phyloP scores from a whole-genome alignment of 2,329 filamentous ascomycete genomes.

The Trichoderma brevicompactum region DNA sequence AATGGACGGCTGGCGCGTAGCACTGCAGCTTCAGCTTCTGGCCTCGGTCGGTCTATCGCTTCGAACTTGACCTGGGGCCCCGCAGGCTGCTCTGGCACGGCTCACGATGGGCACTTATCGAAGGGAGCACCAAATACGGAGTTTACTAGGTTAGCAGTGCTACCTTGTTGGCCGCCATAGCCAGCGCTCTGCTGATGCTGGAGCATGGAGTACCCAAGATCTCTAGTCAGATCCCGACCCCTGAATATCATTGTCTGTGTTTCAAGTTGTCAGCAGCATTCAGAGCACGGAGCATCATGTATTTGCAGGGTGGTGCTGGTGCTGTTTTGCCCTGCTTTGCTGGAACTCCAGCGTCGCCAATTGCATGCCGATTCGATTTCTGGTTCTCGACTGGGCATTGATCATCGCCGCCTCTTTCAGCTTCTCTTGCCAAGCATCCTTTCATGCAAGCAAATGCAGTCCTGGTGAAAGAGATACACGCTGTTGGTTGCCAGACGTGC shows the following conservation, averaged over 20 bases:
- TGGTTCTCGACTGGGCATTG: background rate
- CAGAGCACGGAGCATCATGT: slow-evolving; percentile 1
- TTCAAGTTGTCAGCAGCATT: slow-evolving; percentile 11
- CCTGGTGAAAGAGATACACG: background rate
- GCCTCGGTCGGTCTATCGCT: slow-evolving; percentile 17
- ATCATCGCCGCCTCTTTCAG: background rate
- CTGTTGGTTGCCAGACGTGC: slow-evolving; percentile 15
- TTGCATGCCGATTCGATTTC: background rate
- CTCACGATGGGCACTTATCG: background rate
- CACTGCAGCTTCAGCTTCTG: slow-evolving; percentile 26
- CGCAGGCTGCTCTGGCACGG: background rate
- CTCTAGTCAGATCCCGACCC: slow-evolving; percentile 19
- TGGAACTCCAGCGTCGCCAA: background rate
- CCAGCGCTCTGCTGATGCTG: background rate
- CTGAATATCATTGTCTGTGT: slow-evolving; percentile 1
- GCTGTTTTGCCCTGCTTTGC: background rate
- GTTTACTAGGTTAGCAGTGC: background rate
- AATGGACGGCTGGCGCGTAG: background rate
- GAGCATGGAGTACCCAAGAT: slow-evolving; percentile 6
- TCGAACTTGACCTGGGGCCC: background rate
- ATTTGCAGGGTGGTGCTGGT: slow-evolving; percentile 10
- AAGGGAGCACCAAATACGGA: background rate
- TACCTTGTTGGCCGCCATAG: background rate
- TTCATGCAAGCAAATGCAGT: background rate
- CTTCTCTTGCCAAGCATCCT: slow-evolving; percentile 17